Percentiles rank a stretch among this genome's conserved stretches.
Conservation (phyloP, 352 stramenopile species). For the Vaucheria bursata region DNA sequence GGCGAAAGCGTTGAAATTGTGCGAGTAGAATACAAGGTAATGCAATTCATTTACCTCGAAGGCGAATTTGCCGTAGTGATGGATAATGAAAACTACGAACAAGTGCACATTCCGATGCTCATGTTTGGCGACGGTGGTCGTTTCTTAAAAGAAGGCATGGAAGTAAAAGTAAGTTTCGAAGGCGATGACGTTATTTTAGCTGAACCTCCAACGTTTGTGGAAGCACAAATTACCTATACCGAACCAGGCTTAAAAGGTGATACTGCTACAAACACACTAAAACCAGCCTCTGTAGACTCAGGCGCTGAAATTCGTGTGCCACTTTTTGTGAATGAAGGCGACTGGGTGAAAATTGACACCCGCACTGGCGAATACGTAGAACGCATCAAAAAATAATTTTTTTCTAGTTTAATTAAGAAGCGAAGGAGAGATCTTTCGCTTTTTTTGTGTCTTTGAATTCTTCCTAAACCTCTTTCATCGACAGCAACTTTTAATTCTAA, state of each 20-base stretch:
- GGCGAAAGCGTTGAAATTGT: not conserved
- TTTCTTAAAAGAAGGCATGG: not conserved
- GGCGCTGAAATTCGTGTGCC: not conserved
- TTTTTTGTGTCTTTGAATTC: no score
- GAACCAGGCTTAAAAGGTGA: not conserved
- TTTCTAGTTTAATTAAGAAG: no score
- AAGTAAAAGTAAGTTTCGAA: not conserved
- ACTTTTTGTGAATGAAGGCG: not conserved
- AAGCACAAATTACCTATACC: not conserved
- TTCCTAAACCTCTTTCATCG: no score
- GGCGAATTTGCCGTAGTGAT: not conserved
- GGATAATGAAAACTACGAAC: not conserved
- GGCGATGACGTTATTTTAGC: not conserved
- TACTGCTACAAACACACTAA: not conserved
- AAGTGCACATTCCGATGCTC: not conserved
- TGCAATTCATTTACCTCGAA: not conserved
- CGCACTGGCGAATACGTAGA: not conserved
- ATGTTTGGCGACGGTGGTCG: not conserved
- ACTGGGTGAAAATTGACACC: not conserved
- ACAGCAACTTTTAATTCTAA: no score
- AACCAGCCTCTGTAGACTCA: not conserved
- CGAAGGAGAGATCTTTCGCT: no score
- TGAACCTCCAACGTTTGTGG: not conserved
- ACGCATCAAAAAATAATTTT: not conserved
- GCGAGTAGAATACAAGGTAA: not conserved